Percentiles rank a stretch among this genome's conserved stretches.
Evolutionary conservation across 305 asterid species (phyloP).

Genomic region (Ilex paraguariensis): DNA sequence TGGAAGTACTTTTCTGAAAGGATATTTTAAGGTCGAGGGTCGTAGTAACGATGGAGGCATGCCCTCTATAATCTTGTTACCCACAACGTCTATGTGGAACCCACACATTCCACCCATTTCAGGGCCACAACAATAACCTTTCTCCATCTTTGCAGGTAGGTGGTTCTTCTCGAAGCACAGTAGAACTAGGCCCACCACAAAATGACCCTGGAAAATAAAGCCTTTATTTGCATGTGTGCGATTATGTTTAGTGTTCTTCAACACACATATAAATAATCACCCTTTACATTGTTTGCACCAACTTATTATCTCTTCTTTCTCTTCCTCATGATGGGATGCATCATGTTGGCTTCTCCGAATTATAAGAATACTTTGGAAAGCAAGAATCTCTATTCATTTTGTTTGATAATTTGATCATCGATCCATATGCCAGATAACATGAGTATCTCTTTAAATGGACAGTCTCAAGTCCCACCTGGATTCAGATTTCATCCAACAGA

Average conservation of each 20-base stretch:
- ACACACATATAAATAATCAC: not conserved
- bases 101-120: constrained; percentile 19
- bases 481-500: constrained; percentile 80
- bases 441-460: constrained; percentile 59
- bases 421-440: constrained; percentile 17
- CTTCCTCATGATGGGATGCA: no score
- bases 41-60: constrained; percentile 31
- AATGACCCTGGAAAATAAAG: constrained; percentile 8
- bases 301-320: no score
- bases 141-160: constrained; percentile 32
- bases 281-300: no score
- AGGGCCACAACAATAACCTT: constrained; percentile 21
- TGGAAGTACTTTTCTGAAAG: constrained; percentile 19
- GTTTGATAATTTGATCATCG: not conserved
- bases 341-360: no score
- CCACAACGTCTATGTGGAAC: constrained; percentile 15
- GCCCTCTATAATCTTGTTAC: constrained; percentile 17
- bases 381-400: not conserved
- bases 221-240: not conserved
- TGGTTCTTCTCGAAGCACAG: constrained; percentile 19
- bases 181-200: constrained; percentile 6
- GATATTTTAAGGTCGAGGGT: constrained; percentile 51
- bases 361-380: no score
- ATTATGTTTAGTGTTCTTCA: not conserved
- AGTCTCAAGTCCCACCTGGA: constrained; percentile 68